Percentiles rank a stretch among this genome's conserved stretches.
Conservation (phyloP, 2,329 filamentous ascomycete genomes). For the Parastagonospora avenae region DNA sequence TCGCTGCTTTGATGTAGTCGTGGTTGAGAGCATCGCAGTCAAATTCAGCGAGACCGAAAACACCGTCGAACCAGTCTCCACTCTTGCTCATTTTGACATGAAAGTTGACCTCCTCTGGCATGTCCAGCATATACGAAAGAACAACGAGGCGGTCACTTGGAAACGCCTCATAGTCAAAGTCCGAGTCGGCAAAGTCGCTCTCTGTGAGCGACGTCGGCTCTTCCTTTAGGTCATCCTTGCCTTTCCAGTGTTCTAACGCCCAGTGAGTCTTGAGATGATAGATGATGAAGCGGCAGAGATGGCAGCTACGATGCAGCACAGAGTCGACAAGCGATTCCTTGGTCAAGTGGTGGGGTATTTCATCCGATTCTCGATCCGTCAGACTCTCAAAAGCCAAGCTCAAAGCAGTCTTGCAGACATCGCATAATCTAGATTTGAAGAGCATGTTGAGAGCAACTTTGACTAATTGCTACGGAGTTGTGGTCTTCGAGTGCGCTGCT, state of each 20-base stretch:
- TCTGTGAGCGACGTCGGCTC: neutral
- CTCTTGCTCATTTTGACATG: neutral
- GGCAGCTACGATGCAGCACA: conserved; percentile 1
- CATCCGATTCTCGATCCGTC: neutral
- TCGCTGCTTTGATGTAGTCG: neutral
- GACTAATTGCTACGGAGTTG: neutral
- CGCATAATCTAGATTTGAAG: neutral
- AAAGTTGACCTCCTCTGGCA: neutral
- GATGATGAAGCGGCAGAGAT: conserved; percentile 4
- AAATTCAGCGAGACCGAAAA: neutral
- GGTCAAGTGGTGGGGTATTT: neutral
- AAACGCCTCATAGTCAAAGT: conserved; percentile 1
- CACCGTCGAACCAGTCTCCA: neutral
- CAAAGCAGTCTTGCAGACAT: neutral
- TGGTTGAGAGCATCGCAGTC: neutral
- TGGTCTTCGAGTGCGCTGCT: no score
- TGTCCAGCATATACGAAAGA: neutral
- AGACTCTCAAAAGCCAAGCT: neutral
- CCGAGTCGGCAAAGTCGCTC: conserved; percentile 1
- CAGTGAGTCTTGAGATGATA: conserved; percentile 3
- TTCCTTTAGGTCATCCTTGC: neutral
- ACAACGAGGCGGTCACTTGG: neutral
- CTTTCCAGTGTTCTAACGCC: neutral
- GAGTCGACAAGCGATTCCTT: conserved; percentile 4
- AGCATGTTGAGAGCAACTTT: neutral